Evolutionary conservation across 75 land plant species (phyloP).

Genomic region (Pinus taeda): DNA sequence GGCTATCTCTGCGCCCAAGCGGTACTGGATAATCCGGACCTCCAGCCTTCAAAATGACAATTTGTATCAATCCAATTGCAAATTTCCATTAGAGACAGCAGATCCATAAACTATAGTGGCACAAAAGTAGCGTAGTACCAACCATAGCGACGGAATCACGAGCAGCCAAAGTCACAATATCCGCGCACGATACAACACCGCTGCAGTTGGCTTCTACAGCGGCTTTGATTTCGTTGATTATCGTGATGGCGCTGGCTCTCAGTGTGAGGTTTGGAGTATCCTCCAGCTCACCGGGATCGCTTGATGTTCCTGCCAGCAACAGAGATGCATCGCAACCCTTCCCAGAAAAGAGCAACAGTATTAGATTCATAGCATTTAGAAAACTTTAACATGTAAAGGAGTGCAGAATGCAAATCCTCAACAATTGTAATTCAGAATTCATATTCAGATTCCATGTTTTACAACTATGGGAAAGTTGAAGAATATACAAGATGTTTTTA

Average conservation of each 20-base stretch:
- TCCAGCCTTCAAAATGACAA: neutral
- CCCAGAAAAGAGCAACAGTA: no score
- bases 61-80: neutral
- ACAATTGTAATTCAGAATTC: no score
- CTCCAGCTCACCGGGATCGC: conserved; percentile 12
- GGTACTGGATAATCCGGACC: conserved; percentile 10
- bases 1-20: conserved; percentile 12
- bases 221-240: conserved; percentile 16
- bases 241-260: conserved; percentile 32
- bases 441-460: no score
- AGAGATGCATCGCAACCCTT: conserved; percentile 45
- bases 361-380: no score
- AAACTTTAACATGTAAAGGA: no score
- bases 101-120: neutral
- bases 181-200: conserved; percentile 4
- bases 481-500: no score
- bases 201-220: conserved; percentile 8
- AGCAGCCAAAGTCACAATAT: conserved; percentile 1
- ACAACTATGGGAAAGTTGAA: no score
- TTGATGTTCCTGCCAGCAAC: conserved; percentile 35
- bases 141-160: neutral
- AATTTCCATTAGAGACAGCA: neutral
- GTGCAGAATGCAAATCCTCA: no score
- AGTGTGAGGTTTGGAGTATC: conserved; percentile 39
- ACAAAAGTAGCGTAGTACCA: neutral